Evolutionary conservation across 495 filamentous ascomycete species (phyloP).

Genomic region (Eremomyces bilateralis): DNA sequence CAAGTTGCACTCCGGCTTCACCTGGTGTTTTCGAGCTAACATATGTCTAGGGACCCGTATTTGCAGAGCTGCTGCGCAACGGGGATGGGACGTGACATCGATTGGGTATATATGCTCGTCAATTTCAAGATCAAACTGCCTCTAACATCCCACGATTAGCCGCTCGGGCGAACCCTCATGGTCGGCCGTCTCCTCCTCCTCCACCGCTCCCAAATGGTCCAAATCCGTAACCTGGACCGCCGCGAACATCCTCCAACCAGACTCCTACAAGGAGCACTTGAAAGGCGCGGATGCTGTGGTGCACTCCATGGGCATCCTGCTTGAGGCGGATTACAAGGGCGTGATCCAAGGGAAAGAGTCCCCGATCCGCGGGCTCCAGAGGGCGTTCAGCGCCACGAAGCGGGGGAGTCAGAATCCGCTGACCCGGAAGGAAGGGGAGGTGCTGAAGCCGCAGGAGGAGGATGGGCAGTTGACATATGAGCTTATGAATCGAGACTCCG

Average conservation of each 20-base stretch:
- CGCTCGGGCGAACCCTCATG: conserved; percentile 79
- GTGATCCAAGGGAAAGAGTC: conserved; percentile 65
- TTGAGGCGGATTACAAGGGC: conserved; percentile 95
- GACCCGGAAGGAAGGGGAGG: conserved; percentile 28
- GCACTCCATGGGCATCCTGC: conserved; percentile 84
- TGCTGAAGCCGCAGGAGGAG: conserved; percentile 37
- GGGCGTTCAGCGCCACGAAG: conserved; percentile 51
- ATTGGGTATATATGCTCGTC: conserved; percentile 40
- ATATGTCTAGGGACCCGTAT: conserved; percentile 48
- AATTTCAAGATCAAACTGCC: background rate
- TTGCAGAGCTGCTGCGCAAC: conserved; percentile 61
- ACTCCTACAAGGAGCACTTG: conserved; percentile 51
- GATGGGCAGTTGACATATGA: conserved; percentile 81
- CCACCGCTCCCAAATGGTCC: conserved; percentile 57
- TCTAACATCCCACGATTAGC: conserved; percentile 22
- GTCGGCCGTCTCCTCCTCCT: conserved; percentile 52
- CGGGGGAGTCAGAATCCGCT: conserved; percentile 46
- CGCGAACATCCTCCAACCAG: conserved; percentile 66
- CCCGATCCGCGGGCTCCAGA: conserved; percentile 45
- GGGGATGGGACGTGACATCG: conserved; percentile 77
- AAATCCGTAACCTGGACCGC: conserved; percentile 64
- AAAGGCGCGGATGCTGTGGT: conserved; percentile 61
- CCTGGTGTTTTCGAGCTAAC: too few relatives aligned
- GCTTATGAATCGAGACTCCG: conserved; percentile 85
- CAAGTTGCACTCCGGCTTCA: too few relatives aligned